Conservation (phyloP, 192 early-diverging fungal genomes). For the Chytriomyces sp. region DNA sequence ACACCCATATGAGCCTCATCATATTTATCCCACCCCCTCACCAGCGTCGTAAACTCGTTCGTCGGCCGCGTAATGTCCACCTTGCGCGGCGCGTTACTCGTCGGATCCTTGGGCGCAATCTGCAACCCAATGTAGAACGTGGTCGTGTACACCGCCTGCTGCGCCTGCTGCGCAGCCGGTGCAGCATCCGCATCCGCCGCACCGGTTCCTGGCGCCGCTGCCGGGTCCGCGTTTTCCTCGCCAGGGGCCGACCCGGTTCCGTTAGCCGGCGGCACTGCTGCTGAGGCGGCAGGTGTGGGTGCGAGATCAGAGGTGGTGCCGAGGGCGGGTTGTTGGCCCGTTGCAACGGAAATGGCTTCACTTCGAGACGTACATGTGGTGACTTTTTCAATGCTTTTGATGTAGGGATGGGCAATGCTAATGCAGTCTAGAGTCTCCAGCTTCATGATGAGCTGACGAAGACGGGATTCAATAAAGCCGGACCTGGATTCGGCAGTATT, state of each 20-base stretch:
- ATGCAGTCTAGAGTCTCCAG: slow-evolving; percentile 79
- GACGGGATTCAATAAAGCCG: slow-evolving; percentile 87
- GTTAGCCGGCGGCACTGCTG: slow-evolving; percentile 36
- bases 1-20: slow-evolving; percentile 71
- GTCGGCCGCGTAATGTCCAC: slow-evolving; percentile 82
- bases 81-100: slow-evolving; percentile 43
- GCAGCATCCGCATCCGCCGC: not conserved
- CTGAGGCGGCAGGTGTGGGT: slow-evolving; percentile 13
- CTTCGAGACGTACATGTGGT: slow-evolving; percentile 63
- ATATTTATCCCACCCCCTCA: slow-evolving; percentile 80
- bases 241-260: slow-evolving; percentile 14
- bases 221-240: slow-evolving; percentile 28
- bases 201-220: not conserved
- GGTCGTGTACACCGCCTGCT: slow-evolving; percentile 64
- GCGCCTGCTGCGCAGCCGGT: too few species aligned
- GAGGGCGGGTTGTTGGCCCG: slow-evolving; percentile 47
- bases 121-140: slow-evolving; percentile 89
- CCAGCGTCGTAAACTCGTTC: slow-evolving; percentile 79
- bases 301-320: slow-evolving; percentile 55
- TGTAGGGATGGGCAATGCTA: slow-evolving; percentile 83
- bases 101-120: slow-evolving; percentile 41
- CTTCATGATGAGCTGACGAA: slow-evolving; percentile 83
- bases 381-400: slow-evolving; percentile 80
- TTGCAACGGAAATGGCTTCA: slow-evolving; percentile 57
- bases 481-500: slow-evolving; percentile 55